A percentile compares a stretch with the other conserved stretches of the same genome.
These are phyloP conservation scores for Dendrocalamus latiflorus DNA, from an alignment of 202 grass and related monocot species.

Conservation along the genomic window DNA sequence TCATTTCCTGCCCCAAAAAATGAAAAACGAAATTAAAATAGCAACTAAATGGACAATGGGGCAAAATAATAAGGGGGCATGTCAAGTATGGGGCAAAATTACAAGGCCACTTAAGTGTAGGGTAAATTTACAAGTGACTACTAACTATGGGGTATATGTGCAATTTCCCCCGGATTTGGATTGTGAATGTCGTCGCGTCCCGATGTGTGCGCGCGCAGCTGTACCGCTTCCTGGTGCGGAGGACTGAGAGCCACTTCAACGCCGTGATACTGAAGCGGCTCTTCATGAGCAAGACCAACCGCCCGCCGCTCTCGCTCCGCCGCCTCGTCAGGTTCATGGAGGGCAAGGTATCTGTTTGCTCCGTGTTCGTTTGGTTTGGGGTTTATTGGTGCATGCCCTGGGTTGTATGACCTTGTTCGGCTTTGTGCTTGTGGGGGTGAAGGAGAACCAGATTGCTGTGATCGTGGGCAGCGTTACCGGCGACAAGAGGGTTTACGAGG, in stretches of 20 bases:
- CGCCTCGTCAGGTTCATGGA: constrained; percentile 68
- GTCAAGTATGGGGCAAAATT: too few species aligned
- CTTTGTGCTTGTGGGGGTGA: neutral
- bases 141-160: too few species aligned
- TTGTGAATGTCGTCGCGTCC: too few species aligned
- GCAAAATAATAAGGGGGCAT: too few species aligned
- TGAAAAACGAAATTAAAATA: too few species aligned
- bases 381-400: neutral
- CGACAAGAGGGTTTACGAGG: constrained; percentile 83
- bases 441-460: constrained; percentile 71
- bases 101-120: too few species aligned
- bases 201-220: too few species aligned
- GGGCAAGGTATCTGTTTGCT: constrained; percentile 47
- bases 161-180: too few species aligned
- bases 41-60: too few species aligned
- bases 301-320: constrained; percentile 62
- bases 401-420: neutral
- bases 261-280: constrained; percentile 67
- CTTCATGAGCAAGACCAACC: too few species aligned
- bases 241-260: constrained; percentile 68
- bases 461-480: constrained; percentile 65
- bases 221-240: constrained; percentile 72
- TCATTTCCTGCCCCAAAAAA: too few species aligned
- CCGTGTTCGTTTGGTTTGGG: neutral
- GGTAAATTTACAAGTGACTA: too few species aligned